A percentile compares a stretch with the other conserved stretches of the same genome.
These are phyloP conservation scores for Trichoderma sp. DNA, from an alignment of 2,329 filamentous ascomycete genomes.

Conservation along the genomic window DNA sequence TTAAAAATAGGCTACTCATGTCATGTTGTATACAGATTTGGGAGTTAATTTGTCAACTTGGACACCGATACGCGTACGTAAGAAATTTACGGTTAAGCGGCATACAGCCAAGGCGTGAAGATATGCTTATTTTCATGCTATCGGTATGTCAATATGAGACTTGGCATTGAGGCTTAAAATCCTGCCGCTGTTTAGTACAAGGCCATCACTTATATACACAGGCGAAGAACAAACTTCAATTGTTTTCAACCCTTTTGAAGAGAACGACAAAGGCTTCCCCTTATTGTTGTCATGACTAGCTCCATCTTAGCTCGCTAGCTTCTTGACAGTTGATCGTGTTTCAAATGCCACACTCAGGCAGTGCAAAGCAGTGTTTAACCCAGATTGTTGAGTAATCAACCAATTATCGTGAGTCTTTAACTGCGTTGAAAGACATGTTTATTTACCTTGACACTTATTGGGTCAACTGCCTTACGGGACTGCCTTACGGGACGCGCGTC, in stretches of 20 bases:
- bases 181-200: neutral
- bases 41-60: neutral
- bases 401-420: neutral
- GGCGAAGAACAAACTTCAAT: neutral
- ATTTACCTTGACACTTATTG: neutral
- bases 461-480: neutral
- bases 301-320: neutral
- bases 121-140: neutral
- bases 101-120: neutral
- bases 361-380: neutral
- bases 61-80: neutral
- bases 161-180: neutral
- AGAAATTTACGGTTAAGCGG: neutral
- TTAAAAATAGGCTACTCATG: neutral
- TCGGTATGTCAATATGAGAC: neutral
- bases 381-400: neutral
- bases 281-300: neutral
- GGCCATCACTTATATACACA: neutral
- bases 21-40: neutral
- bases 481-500: neutral
- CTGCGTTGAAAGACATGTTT: neutral
- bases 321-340: neutral
- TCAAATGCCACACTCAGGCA: neutral
- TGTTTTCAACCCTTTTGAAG: neutral
- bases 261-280: neutral